A percentile compares a stretch with the other conserved stretches of the same genome.
These are phyloP conservation scores for Hypoxylon cercidicola DNA, from an alignment of 495 filamentous ascomycete genomes.

Conservation along the genomic window DNA sequence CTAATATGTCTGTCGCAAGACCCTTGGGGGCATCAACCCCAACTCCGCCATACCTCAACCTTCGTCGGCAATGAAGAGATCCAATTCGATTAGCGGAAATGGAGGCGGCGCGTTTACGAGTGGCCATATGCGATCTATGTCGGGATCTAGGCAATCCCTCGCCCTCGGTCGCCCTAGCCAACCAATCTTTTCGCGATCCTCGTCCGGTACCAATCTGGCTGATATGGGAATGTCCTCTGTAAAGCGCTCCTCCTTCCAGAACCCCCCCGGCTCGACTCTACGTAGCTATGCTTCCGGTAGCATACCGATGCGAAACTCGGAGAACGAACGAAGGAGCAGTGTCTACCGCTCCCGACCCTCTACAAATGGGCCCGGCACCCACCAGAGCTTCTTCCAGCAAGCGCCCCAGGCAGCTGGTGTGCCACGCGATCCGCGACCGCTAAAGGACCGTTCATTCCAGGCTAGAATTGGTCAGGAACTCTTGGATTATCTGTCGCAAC, in stretches of 20 bases:
- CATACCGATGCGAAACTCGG: constrained; percentile 54
- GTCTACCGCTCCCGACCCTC: constrained; percentile 76
- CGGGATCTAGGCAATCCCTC: constrained; percentile 86
- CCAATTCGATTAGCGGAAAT: constrained; percentile 80
- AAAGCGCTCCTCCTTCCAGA: constrained; percentile 83
- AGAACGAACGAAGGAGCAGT: constrained; percentile 82
- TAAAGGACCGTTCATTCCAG: constrained; percentile 83
- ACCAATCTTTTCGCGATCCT: constrained; percentile 84
- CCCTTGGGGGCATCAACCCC: constrained; percentile 78
- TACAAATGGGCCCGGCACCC: constrained; percentile 63
- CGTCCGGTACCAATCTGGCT: constrained; percentile 77
- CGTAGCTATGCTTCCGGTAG: constrained; percentile 59
- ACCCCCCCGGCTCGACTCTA: constrained; percentile 70
- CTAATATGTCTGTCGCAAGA: constrained; percentile 61
- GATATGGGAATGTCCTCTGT: constrained; percentile 85
- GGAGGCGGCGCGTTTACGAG: constrained; percentile 69
- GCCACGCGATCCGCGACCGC: constrained; percentile 86
- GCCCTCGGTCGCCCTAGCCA: constrained; percentile 82
- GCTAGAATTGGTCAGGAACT: constrained; percentile 86
- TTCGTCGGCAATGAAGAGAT: constrained; percentile 94
- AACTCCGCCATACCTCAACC: constrained; percentile 88
- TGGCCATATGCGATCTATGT: constrained; percentile 78
- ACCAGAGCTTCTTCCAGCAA: constrained; percentile 93
- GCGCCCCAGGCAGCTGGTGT: constrained; percentile 80
- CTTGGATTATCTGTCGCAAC: constrained; percentile 86